Evolutionary conservation across 768 basidiomycete species (phyloP).

Genomic region (Cyathus striatus): DNA sequence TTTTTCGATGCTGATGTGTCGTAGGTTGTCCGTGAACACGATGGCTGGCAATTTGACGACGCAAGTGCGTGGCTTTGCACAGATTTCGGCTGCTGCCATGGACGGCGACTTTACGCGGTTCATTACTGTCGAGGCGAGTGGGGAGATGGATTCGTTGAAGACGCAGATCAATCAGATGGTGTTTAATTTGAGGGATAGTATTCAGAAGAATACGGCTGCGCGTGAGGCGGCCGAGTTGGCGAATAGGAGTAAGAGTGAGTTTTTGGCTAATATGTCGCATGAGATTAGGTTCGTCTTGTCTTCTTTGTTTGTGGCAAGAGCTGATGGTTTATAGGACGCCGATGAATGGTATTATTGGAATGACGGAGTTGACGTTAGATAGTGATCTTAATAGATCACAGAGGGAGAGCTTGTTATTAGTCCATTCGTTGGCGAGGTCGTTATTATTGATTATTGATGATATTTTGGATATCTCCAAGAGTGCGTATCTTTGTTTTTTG

Average conservation of each 20-base stretch:
- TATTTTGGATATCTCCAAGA: constrained; percentile 99
- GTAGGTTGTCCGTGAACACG: constrained; percentile 90
- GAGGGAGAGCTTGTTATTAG: constrained; percentile 90
- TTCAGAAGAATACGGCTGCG: constrained; percentile 98
- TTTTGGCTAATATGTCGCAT: constrained; percentile 98
- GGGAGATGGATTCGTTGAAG: constrained; percentile 99
- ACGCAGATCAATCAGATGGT: constrained; percentile 99
- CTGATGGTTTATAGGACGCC: constrained; percentile 62
- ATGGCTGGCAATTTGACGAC: constrained; percentile 98
- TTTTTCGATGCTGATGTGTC: neutral
- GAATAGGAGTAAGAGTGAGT: constrained; percentile 96
- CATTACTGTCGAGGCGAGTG: constrained; percentile 97
- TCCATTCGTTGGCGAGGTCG: constrained; percentile 90
- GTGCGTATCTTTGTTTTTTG: constrained; percentile 40
- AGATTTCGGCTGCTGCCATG: constrained; percentile 97
- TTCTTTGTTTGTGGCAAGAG: neutral
- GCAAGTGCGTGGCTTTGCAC: constrained; percentile 97
- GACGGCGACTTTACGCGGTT: constrained; percentile 98
- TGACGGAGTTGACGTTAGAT: constrained; percentile 97
- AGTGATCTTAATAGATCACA: constrained; percentile 93
- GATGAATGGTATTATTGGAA: constrained; percentile 99
- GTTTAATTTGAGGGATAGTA: constrained; percentile 91
- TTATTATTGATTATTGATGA: constrained; percentile 97
- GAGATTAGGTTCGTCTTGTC: constrained; percentile 75
- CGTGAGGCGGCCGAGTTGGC: constrained; percentile 96